Evolutionary conservation across 192 early-diverging fungal species (phyloP).

Genomic region (Coemansia guatemalensis): DNA sequence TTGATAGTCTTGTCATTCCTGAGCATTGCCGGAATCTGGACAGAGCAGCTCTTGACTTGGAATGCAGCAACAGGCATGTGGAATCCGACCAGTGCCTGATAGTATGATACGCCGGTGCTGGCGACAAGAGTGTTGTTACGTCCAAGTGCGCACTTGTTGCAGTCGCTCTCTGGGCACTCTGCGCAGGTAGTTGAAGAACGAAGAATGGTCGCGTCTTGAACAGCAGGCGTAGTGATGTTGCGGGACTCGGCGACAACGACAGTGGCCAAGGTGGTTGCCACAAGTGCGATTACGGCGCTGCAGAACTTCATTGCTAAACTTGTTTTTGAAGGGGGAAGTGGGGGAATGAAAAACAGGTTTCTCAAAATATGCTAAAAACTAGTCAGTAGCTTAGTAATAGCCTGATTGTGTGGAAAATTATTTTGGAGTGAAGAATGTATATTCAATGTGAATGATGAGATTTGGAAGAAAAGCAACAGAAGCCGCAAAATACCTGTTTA

Average conservation of each 20-base stretch:
- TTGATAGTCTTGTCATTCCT: constrained; percentile 13
- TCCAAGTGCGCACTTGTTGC: constrained; percentile 50
- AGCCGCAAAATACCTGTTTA: no score
- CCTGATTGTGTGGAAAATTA: no score
- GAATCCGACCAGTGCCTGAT: constrained; percentile 41
- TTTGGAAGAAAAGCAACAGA: no score
- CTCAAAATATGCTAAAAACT: no score
- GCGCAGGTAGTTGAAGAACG: constrained; percentile 43
- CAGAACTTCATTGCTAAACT: no score
- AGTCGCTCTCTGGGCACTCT: constrained; percentile 45
- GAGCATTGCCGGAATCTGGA: constrained; percentile 44
- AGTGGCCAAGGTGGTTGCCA: constrained; percentile 2
- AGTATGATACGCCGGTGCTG: constrained; percentile 33
- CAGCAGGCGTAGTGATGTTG: constrained; percentile 18
- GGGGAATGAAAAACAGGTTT: no score
- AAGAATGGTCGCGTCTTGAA: constrained; percentile 50
- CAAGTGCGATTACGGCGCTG: neutral
- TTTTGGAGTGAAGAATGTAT: no score
- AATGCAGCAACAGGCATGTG: constrained; percentile 23
- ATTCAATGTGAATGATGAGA: no score
- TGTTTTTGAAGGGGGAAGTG: no score
- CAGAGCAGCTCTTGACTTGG: constrained; percentile 23
- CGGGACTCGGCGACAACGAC: neutral
- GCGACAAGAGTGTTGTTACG: constrained; percentile 25
- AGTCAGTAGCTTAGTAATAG: no score